Conservation (phyloP, 2,329 filamentous ascomycete species). For the Corynespora cassiicola region DNA sequence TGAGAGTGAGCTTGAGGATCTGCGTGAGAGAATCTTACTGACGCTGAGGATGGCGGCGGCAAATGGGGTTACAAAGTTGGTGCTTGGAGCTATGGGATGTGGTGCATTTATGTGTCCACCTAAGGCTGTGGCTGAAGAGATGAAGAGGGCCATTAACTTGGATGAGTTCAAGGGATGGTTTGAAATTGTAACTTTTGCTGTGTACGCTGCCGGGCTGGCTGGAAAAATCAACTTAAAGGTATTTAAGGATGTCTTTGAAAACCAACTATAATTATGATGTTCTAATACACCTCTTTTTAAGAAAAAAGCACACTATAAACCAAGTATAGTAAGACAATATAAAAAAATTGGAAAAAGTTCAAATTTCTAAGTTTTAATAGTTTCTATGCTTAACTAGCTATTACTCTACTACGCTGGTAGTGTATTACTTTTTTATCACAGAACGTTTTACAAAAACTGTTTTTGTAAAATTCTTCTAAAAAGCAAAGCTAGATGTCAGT, state of each 20-base stretch:
- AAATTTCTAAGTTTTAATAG: too few species aligned
- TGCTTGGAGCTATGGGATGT: constrained; percentile 31
- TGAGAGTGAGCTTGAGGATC: constrained; percentile 10
- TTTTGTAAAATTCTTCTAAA: too few species aligned
- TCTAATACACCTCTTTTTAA: too few species aligned
- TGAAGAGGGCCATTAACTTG: constrained; percentile 19
- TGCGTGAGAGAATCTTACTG: constrained; percentile 25
- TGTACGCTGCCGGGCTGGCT: constrained; percentile 17
- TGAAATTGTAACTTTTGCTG: constrained; percentile 21
- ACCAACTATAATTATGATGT: too few species aligned
- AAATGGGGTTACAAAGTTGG: constrained; percentile 21
- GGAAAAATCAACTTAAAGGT: constrained; percentile 17
- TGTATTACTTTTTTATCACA: too few species aligned
- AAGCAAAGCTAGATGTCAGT: too few species aligned
- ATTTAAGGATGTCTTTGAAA: constrained; percentile 17
- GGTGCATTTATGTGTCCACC: constrained; percentile 30
- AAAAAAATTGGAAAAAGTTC: too few species aligned
- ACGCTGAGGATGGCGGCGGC: constrained; percentile 21
- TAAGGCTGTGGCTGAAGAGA: constrained; percentile 19
- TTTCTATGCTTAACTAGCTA: too few species aligned
- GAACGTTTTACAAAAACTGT: too few species aligned
- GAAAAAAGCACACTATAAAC: too few species aligned
- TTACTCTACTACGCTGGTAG: too few species aligned
- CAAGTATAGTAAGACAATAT: too few species aligned
- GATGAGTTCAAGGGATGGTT: constrained; percentile 31